These are phyloP conservation scores for Gonapodya prolifera DNA, from an alignment of 192 early-diverging fungal genomes.

Conservation along the genomic window DNA sequence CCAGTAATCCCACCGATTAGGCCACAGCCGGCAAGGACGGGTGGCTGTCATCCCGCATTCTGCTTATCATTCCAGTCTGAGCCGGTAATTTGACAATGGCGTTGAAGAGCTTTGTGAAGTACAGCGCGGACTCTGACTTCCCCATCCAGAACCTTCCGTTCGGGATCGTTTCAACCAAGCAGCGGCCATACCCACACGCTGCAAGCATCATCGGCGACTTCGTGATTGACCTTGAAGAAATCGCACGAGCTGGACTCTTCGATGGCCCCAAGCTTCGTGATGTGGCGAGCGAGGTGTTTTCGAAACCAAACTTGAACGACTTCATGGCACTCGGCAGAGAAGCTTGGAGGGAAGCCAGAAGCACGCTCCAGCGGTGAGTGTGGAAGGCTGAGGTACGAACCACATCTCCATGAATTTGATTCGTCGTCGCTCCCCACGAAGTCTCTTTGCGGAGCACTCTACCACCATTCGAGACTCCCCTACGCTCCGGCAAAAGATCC, in stretches of 20 bases:
- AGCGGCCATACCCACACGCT: not conserved
- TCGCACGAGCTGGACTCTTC: not conserved
- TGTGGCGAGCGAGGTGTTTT: not conserved
- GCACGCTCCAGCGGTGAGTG: constrained; percentile 38
- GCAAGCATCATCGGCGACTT: constrained; percentile 12
- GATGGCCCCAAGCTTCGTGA: not conserved
- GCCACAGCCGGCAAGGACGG: too few species aligned
- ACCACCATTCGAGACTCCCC: constrained; percentile 39
- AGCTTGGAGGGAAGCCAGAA: constrained; percentile 71
- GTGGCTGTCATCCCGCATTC: too few species aligned
- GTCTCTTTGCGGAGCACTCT: constrained; percentile 44
- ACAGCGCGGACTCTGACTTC: constrained; percentile 45
- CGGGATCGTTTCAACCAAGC: constrained; percentile 63
- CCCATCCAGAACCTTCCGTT: constrained; percentile 90
- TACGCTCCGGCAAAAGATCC: constrained; percentile 27
- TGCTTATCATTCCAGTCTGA: too few species aligned
- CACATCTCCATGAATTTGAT: too few species aligned
- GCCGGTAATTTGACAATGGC: too few species aligned
- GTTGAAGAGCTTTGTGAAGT: not conserved
- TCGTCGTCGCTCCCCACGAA: too few species aligned
- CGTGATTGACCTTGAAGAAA: constrained; percentile 10
- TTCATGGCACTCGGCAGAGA: constrained; percentile 83
- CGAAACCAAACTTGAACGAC: constrained; percentile 58
- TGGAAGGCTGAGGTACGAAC: too few species aligned
- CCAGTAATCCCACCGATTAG: too few species aligned